Percentiles rank a stretch among this genome's conserved stretches.
phyloP scores from a whole-genome alignment of 1,284 basidiomycete species.

The Trichosporon ovoides region DNA sequence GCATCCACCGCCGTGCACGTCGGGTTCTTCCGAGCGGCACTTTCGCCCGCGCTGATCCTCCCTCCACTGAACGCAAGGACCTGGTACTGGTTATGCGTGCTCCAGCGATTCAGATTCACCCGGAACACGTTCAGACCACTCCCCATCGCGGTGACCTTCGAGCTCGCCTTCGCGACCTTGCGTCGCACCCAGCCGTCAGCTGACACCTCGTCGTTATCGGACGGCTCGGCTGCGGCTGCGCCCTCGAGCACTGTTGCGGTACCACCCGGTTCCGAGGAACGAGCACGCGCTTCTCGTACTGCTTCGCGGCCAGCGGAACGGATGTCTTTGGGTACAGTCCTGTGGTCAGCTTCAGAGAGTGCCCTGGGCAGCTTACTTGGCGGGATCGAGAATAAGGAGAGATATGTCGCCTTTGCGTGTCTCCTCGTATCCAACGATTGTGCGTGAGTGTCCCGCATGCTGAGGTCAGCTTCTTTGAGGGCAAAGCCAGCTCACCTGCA shows the following conservation, averaged over 20 bases:
- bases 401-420: constrained; percentile 57
- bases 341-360: constrained; percentile 17
- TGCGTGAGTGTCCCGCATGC: constrained; percentile 75
- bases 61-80: constrained; percentile 25
- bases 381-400: constrained; percentile 71
- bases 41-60: not conserved
- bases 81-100: constrained; percentile 46
- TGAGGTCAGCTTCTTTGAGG: constrained; percentile 47
- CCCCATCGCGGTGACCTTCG: constrained; percentile 1
- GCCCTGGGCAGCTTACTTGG: constrained; percentile 61
- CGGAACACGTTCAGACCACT: constrained; percentile 54
- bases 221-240: constrained; percentile 14
- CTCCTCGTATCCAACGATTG: constrained; percentile 73
- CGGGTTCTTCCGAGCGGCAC: constrained; percentile 5
- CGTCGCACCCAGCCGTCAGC: constrained; percentile 43
- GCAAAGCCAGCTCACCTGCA: constrained; percentile 53
- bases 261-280: constrained; percentile 2
- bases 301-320: constrained; percentile 41
- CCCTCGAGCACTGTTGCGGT: constrained; percentile 7
- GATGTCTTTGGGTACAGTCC: constrained; percentile 34
- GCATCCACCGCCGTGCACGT: constrained; percentile 10
- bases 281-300: constrained; percentile 24
- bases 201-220: constrained; percentile 37
- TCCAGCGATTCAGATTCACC: constrained; percentile 47
- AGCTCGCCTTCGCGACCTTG: constrained; percentile 22